Conservation (phyloP, 306 rosid genomes). For the Citrullus colocynthis region DNA sequence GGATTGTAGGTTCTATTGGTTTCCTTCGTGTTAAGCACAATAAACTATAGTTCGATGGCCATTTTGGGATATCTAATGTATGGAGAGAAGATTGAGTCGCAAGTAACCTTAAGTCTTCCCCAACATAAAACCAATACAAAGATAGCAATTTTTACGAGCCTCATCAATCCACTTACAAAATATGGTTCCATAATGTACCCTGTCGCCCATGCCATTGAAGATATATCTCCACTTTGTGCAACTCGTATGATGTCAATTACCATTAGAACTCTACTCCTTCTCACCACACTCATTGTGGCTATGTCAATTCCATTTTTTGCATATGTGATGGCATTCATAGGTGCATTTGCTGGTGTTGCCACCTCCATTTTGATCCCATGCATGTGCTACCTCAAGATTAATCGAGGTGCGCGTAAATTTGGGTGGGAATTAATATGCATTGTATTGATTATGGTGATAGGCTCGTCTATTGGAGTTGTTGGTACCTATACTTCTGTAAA, state of each 20-base stretch:
- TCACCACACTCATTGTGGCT: slow-evolving; percentile 41
- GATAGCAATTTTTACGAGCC: slow-evolving; percentile 43
- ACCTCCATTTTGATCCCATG: slow-evolving; percentile 48
- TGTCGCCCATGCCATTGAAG: slow-evolving; percentile 43
- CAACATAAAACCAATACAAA: slow-evolving; percentile 23
- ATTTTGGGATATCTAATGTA: slow-evolving; percentile 53
- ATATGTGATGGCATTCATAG: slow-evolving; percentile 53
- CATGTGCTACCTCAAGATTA: slow-evolving; percentile 47
- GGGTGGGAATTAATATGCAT: slow-evolving; percentile 33
- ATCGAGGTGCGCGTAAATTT: slow-evolving; percentile 21
- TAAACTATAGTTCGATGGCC: slow-evolving; percentile 37
- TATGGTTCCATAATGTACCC: slow-evolving; percentile 44
- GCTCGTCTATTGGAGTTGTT: slow-evolving; percentile 25
- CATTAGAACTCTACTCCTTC: slow-evolving; percentile 35
- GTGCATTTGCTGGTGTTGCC: slow-evolving; percentile 35
- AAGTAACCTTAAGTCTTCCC: slow-evolving; percentile 57
- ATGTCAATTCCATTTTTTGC: slow-evolving; percentile 40
- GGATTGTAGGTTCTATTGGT: slow-evolving; percentile 42
- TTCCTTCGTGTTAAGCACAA: slow-evolving; percentile 35
- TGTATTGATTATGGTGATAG: slow-evolving; percentile 26
- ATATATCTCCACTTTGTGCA: slow-evolving; percentile 8
- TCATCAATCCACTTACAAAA: slow-evolving; percentile 49
- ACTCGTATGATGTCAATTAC: slow-evolving; percentile 14
- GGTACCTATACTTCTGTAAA: slow-evolving; percentile 37
- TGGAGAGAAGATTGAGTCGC: slow-evolving; percentile 40